Evolutionary conservation across 441 rosid genomes (phyloP).

Genomic region (Corymbia citriodora): DNA sequence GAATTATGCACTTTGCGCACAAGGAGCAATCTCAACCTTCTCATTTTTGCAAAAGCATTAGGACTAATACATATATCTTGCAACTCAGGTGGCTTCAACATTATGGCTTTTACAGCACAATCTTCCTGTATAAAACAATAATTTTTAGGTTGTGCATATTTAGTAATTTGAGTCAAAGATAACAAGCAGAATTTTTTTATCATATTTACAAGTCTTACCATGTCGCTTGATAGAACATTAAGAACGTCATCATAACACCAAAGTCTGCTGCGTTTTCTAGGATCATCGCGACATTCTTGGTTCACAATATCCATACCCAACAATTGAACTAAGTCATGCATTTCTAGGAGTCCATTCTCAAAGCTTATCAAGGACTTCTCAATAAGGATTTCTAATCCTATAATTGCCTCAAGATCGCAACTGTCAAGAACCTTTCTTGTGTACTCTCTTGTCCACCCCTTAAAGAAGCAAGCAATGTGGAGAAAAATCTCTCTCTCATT

Average conservation of each 20-base stretch:
- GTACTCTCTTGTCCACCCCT: rapidly evolving
- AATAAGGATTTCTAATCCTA: not conserved
- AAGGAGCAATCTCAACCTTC: not conserved
- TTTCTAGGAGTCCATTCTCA: rapidly evolving
- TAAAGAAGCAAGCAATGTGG: not conserved
- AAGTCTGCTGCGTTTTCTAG: not conserved
- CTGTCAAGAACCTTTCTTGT: rapidly evolving
- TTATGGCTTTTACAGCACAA: not conserved
- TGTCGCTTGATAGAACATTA: rapidly evolving
- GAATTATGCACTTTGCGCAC: rapidly evolving
- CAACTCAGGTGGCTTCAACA: rapidly evolving
- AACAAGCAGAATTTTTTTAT: not conserved
- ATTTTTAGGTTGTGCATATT: rapidly evolving
- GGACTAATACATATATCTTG: not conserved
- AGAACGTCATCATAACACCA: rapidly evolving
- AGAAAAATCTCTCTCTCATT: not conserved
- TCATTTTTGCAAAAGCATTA: not conserved
- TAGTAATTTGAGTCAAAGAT: not conserved
- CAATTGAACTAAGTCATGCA: not conserved
- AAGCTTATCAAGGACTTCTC: not conserved
- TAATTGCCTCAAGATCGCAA: rapidly evolving
- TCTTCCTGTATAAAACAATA: not conserved
- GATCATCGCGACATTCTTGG: not conserved
- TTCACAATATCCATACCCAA: not conserved
- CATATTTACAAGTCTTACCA: not conserved